These are phyloP conservation scores for Aureobasidium sp. DNA, from an alignment of 2,329 filamentous ascomycete genomes.

Conservation along the genomic window DNA sequence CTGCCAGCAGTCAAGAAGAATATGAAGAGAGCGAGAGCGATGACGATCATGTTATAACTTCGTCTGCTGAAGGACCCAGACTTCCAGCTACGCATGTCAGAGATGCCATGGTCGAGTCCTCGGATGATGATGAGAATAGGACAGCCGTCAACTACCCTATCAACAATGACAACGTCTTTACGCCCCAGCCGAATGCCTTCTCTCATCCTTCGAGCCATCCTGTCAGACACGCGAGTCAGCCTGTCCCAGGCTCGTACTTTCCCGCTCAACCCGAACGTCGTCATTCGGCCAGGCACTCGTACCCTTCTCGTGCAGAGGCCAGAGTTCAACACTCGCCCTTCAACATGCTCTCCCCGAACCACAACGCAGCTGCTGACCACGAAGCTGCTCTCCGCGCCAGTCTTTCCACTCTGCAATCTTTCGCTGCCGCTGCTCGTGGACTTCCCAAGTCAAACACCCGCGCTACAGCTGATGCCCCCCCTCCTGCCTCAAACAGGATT, in stretches of 20 bases:
- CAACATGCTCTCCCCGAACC: constrained; percentile 63
- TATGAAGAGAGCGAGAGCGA: constrained; percentile 92
- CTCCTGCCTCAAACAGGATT: constrained; percentile 26
- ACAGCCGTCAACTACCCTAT: constrained; percentile 65
- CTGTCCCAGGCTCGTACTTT: constrained; percentile 39
- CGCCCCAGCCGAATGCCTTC: constrained; percentile 86
- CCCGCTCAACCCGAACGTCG: constrained; percentile 26
- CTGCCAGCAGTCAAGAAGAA: constrained; percentile 76
- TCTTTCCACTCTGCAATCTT: constrained; percentile 91
- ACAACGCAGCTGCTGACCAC: constrained; percentile 66
- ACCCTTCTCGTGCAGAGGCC: constrained; percentile 27
- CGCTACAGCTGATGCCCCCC: constrained; percentile 19
- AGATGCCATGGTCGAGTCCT: constrained; percentile 25
- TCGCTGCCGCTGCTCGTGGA: constrained; percentile 78
- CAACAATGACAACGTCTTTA: constrained; percentile 51
- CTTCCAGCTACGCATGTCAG: constrained; percentile 8
- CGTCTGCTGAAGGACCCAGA: constrained; percentile 48
- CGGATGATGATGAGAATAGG: constrained; percentile 54
- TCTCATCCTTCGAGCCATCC: constrained; percentile 60
- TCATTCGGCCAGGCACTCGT: constrained; percentile 24
- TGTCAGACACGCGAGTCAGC: constrained; percentile 39
- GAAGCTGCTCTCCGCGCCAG: constrained; percentile 88
- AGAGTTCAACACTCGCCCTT: constrained; percentile 45
- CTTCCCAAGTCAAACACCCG: constrained; percentile 54
- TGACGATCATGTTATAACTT: constrained; percentile 62